Conservation (phyloP, 441 rosid genomes). For the Syzygium malaccense region DNA sequence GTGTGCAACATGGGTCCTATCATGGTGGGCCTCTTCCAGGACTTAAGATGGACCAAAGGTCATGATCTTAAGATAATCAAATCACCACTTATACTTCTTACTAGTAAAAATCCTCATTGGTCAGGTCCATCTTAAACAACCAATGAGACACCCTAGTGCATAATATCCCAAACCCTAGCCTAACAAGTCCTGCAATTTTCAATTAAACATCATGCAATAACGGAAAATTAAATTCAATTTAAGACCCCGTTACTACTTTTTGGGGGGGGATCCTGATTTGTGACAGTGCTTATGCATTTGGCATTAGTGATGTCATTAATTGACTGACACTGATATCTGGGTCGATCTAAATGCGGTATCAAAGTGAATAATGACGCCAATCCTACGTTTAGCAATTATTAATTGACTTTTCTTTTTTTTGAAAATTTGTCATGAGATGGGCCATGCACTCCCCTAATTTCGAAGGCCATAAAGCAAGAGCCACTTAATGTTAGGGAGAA, state of each 20-base stretch:
- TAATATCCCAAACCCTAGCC: background rate
- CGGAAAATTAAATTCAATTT: background rate
- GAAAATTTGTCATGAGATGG: background rate
- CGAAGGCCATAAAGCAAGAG: slow-evolving; percentile 28
- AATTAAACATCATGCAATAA: background rate
- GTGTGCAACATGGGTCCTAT: background rate
- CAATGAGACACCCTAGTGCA: background rate
- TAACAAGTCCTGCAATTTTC: background rate
- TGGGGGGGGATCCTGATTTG: background rate
- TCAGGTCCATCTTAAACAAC: background rate
- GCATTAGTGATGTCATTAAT: background rate
- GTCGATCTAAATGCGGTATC: background rate
- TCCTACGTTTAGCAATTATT: background rate
- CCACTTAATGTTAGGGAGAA: slow-evolving; percentile 17
- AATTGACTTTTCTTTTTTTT: background rate
- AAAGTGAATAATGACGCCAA: background rate
- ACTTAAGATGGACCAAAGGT: background rate
- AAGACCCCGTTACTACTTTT: background rate
- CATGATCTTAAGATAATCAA: background rate
- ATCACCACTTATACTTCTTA: background rate
- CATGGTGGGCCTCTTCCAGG: background rate
- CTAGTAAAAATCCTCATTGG: background rate
- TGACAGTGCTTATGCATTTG: background rate
- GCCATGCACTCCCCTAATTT: slow-evolving; percentile 25
- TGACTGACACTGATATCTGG: background rate